These are phyloP conservation scores for Umbelopsis vinacea DNA, from an alignment of 192 early-diverging fungal genomes.

Conservation along the genomic window DNA sequence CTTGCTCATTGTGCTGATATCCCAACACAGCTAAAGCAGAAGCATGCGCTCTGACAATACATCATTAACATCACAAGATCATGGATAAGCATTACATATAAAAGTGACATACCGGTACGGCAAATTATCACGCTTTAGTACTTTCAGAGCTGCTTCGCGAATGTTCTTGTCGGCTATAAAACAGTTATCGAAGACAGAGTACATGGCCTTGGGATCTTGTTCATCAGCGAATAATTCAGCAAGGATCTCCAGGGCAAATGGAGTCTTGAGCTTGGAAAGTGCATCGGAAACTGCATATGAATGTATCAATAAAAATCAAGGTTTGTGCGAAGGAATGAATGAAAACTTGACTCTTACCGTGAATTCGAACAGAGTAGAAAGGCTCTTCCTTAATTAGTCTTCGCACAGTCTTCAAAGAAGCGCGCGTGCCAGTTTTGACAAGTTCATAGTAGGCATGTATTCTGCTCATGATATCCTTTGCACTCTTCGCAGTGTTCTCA, in stretches of 20 bases:
- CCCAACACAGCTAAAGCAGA: conserved; percentile 43
- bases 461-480: conserved; percentile 42
- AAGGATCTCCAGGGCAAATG: conserved; percentile 42
- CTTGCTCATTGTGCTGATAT: conserved; percentile 48
- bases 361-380: conserved; percentile 44
- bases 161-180: conserved; percentile 36
- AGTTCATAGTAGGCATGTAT: conserved; percentile 51
- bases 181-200: conserved; percentile 20
- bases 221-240: conserved; percentile 44
- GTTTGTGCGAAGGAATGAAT: not conserved
- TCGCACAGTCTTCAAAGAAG: conserved; percentile 43
- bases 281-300: conserved; percentile 34
- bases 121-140: conserved; percentile 33
- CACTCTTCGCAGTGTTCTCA: conserved; percentile 43
- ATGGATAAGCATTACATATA: not conserved
- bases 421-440: conserved; percentile 45
- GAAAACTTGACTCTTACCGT: conserved; percentile 1
- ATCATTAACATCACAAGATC: not conserved
- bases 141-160: conserved; percentile 37
- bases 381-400: conserved; percentile 36
- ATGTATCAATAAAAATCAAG: not conserved
- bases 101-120: conserved; percentile 14
- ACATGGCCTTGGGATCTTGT: conserved; percentile 42
- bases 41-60: conserved; percentile 25
- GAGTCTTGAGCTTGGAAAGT: conserved; percentile 39